These are phyloP conservation scores for Dactylorhiza incarnata DNA, from an alignment of 106 monocot genomes.

Conservation along the genomic window DNA sequence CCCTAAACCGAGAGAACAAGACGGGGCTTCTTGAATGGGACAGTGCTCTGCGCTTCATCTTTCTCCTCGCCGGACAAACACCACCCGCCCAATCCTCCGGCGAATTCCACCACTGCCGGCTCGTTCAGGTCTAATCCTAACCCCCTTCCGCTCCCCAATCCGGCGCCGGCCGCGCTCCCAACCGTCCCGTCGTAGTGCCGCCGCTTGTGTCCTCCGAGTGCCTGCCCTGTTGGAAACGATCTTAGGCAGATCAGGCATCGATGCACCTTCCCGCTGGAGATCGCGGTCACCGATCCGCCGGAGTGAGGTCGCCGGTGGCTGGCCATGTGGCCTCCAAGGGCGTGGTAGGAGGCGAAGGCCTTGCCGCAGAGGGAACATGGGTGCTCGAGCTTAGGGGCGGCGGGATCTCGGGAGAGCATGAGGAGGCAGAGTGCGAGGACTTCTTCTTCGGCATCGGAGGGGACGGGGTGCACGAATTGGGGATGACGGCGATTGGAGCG, in stretches of 20 bases:
- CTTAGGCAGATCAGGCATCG: constrained; percentile 3
- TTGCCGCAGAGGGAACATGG: constrained; percentile 65
- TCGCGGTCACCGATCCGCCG: neutral
- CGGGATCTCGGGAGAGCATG: constrained; percentile 38
- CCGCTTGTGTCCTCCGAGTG: constrained; percentile 6
- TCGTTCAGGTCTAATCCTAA: neutral
- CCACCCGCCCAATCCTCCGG: neutral
- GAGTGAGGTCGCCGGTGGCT: constrained; percentile 30
- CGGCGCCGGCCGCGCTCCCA: constrained; percentile 4
- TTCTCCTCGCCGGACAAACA: neutral
- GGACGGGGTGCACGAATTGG: constrained; percentile 13
- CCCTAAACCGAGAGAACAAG: neutral
- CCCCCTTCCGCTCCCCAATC: neutral
- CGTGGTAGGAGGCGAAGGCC: constrained; percentile 67
- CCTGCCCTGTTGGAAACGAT: constrained; percentile 1
- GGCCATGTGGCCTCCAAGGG: constrained; percentile 47
- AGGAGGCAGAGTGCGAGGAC: constrained; percentile 71
- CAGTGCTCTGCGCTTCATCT: neutral
- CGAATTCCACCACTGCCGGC: neutral
- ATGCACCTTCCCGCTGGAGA: constrained; percentile 1
- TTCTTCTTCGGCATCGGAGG: constrained; percentile 39
- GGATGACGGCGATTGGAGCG: constrained; percentile 19
- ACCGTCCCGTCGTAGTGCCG: constrained; percentile 5
- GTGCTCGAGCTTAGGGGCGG: neutral
- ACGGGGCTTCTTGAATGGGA: neutral